phyloP scores from a whole-genome alignment of 1,284 basidiomycete species.

The Bjerkandera adusta region DNA sequence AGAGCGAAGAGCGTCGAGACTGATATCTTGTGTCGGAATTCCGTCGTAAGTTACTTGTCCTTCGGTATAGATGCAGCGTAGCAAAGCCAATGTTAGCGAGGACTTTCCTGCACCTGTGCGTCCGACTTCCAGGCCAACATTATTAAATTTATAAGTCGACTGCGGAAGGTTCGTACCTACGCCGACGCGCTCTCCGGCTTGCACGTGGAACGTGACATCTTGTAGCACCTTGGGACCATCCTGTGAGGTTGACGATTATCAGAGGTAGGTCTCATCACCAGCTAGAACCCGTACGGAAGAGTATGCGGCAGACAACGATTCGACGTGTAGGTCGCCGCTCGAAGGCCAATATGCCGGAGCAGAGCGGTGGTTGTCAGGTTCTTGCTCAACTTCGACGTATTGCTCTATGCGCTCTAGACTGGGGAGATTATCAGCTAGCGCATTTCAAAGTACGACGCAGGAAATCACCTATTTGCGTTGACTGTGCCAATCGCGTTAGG shows the following conservation, averaged over 20 bases:
- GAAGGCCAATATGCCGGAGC: conserved; percentile 81
- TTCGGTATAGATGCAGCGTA: conserved; percentile 47
- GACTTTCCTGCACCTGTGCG: conserved; percentile 60
- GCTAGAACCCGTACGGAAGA: conserved; percentile 30
- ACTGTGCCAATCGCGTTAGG: conserved; percentile 4
- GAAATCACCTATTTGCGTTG: conserved; percentile 6
- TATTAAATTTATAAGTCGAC: not conserved
- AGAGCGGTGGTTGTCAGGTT: conserved; percentile 45
- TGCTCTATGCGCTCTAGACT: conserved; percentile 47
- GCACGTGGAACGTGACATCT: conserved; percentile 44
- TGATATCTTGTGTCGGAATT: conserved; percentile 39
- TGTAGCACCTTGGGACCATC: conserved; percentile 45
- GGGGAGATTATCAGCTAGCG: conserved; percentile 28
- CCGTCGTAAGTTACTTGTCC: conserved; percentile 42
- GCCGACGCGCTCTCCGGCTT: conserved; percentile 50
- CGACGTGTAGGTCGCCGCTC: conserved; percentile 62
- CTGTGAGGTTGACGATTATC: conserved; percentile 21
- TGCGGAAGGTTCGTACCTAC: conserved; percentile 30
- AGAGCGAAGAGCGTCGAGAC: conserved; percentile 56
- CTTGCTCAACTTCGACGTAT: conserved; percentile 75
- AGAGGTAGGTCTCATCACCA: not conserved
- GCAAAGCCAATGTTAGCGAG: conserved; percentile 43
- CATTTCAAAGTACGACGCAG: not conserved
- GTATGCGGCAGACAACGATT: conserved; percentile 59
- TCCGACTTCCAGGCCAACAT: conserved; percentile 27